Percentiles rank a stretch among this genome's conserved stretches.
Evolutionary conservation across 345 rosid genomes (phyloP).

Genomic region (Sapria himalayana): DNA sequence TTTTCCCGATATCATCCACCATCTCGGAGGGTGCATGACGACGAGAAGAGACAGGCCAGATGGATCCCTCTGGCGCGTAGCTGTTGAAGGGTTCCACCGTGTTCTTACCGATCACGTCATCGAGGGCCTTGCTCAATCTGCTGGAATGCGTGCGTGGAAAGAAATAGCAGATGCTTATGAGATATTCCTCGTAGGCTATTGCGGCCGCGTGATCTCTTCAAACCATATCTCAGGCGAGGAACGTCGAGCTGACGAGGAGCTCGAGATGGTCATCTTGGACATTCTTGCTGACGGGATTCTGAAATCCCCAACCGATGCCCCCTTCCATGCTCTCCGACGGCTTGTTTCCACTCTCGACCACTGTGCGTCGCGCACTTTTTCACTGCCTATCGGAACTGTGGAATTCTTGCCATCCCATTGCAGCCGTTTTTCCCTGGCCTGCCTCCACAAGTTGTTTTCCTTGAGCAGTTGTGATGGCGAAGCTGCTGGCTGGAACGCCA

Average conservation of each 20-base stretch:
- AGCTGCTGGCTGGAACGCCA: constrained; percentile 31
- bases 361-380: constrained; percentile 92
- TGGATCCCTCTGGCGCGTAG: constrained; percentile 79
- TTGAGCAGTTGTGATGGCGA: constrained; percentile 43
- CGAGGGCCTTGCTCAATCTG: constrained; percentile 33
- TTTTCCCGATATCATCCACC: constrained; percentile 63
- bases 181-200: constrained; percentile 77
- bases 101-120: constrained; percentile 48
- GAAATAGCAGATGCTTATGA: constrained; percentile 89
- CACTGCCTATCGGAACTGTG: constrained; percentile 85
- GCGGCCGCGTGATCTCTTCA: constrained; percentile 88
- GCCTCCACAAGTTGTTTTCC: constrained; percentile 64
- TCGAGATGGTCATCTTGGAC: constrained; percentile 59
- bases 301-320: constrained; percentile 54
- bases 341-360: constrained; percentile 73
- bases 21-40: constrained; percentile 86
- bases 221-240: constrained; percentile 36
- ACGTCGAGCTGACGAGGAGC: constrained; percentile 51
- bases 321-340: constrained; percentile 61
- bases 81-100: constrained; percentile 76
- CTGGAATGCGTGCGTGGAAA: constrained; percentile 74
- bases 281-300: constrained; percentile 68
- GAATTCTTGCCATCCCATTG: constrained; percentile 88
- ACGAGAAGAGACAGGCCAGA: constrained; percentile 88
- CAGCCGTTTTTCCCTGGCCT: constrained; percentile 73